Conservation (phyloP, 2,329 filamentous ascomycete genomes). For the Neoascochyta sp. region DNA sequence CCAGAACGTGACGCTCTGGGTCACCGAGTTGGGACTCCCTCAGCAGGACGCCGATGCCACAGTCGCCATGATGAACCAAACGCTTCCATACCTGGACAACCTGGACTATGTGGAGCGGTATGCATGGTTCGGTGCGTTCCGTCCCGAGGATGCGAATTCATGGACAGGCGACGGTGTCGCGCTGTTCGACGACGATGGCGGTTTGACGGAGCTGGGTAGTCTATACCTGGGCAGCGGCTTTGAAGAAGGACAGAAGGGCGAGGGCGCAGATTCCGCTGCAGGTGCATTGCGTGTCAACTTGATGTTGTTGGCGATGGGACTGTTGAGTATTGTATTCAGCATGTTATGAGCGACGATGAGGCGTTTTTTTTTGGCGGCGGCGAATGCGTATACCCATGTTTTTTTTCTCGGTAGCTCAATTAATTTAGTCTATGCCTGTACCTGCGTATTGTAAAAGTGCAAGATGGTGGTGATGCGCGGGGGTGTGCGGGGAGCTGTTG, state of each 20-base stretch:
- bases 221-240: constrained; percentile 34
- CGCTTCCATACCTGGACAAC: constrained; percentile 64
- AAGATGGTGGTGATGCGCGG: too few relatives aligned
- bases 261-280: constrained; percentile 12
- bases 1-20: constrained; percentile 56
- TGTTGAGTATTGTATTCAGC: constrained; percentile 4
- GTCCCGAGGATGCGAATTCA: constrained; percentile 31
- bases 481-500: too few relatives aligned
- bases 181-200: constrained; percentile 31
- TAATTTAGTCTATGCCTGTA: too few relatives aligned
- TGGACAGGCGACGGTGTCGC: constrained; percentile 37
- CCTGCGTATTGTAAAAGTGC: too few relatives aligned
- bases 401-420: too few relatives aligned
- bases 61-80: constrained; percentile 67
- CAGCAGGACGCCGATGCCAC: constrained; percentile 56
- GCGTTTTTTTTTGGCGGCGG: too few relatives aligned
- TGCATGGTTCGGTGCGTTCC: constrained; percentile 37
- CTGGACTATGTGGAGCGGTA: constrained; percentile 46
- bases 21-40: constrained; percentile 70
- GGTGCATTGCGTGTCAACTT: constrained; percentile 4
- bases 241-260: constrained; percentile 28
- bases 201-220: constrained; percentile 30
- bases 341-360: too few relatives aligned
- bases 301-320: constrained; percentile 6
- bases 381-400: too few relatives aligned